A percentile compares a stretch with the other conserved stretches of the same genome.
Evolutionary conservation across 2,329 filamentous ascomycete genomes (phyloP).

Genomic region (Stemphylium vesicarium): DNA sequence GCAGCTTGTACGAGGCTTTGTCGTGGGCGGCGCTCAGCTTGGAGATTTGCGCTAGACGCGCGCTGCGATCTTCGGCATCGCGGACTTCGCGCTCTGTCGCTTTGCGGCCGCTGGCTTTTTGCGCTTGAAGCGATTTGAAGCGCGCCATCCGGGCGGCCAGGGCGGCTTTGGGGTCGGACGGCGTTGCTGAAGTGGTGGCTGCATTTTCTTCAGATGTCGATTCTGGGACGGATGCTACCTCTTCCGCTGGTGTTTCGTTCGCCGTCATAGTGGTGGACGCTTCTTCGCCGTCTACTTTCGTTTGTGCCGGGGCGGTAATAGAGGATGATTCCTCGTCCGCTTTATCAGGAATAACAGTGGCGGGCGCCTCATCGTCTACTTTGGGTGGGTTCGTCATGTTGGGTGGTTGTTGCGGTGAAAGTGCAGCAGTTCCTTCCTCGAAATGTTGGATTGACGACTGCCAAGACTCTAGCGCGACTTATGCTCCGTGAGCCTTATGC

Average conservation of each 20-base stretch:
- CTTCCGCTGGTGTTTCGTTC: constrained; percentile 9
- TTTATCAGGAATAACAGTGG: background rate
- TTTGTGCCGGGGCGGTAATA: background rate
- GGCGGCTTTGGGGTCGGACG: constrained; percentile 38
- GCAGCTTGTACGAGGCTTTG: constrained; percentile 86
- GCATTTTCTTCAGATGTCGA: constrained; percentile 7
- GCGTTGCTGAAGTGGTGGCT: constrained; percentile 5
- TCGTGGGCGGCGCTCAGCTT: constrained; percentile 85
- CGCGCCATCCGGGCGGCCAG: constrained; percentile 62
- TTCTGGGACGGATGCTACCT: constrained; percentile 2
- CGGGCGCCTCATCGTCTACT: constrained; percentile 8
- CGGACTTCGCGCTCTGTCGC: constrained; percentile 60
- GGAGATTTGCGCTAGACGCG: constrained; percentile 65
- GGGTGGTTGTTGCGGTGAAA: constrained; percentile 7
- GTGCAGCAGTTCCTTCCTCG: background rate
- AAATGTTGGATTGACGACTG: constrained; percentile 23
- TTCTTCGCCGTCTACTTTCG: constrained; percentile 2
- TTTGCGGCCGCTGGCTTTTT: constrained; percentile 64
- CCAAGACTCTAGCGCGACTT: constrained; percentile 23
- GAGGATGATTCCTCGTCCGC: background rate
- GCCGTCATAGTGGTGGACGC: constrained; percentile 11
- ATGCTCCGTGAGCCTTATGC: background rate
- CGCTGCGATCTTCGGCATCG: constrained; percentile 38
- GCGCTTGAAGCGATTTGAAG: constrained; percentile 86
- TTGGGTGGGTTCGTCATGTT: constrained; percentile 32